These are phyloP conservation scores for Echites panduratus DNA, from an alignment of 257 asterid species.

Conservation along the genomic window DNA sequence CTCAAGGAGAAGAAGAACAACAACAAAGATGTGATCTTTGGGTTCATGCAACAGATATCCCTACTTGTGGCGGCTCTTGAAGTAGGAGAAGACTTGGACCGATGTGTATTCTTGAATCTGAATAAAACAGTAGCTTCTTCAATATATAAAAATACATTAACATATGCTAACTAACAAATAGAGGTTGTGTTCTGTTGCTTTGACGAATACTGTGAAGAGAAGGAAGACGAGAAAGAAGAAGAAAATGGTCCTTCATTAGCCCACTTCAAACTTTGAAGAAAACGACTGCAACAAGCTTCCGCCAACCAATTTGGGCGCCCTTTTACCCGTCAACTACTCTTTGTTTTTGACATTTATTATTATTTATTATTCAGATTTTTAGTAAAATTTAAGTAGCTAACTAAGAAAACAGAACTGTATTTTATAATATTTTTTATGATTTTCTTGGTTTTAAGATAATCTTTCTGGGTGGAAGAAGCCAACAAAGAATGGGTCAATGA, in stretches of 20 bases:
- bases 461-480: conserved; percentile 3
- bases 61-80: conserved; percentile 21
- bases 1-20: not conserved
- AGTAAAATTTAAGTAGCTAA: too few species aligned
- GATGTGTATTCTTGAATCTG: conserved; percentile 4
- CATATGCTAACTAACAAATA: not conserved
- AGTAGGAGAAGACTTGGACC: not conserved
- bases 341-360: not conserved
- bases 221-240: conserved; percentile 4
- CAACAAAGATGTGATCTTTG: not conserved
- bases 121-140: conserved; percentile 1
- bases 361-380: not conserved
- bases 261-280: conserved; percentile 15
- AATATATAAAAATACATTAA: conserved; percentile 13
- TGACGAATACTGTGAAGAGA: conserved; percentile 4
- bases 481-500: conserved; percentile 21
- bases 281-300: conserved; percentile 16
- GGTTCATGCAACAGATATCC: conserved; percentile 18
- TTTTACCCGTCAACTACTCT: conserved; percentile 34
- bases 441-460: not conserved
- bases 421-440: not conserved
- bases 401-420: too few species aligned
- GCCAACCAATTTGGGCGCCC: conserved; percentile 23
- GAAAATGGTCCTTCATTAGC: not conserved
- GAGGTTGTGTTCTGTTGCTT: not conserved